phyloP scores from a whole-genome alignment of 768 basidiomycete genomes.

The Suillus decipiens region DNA sequence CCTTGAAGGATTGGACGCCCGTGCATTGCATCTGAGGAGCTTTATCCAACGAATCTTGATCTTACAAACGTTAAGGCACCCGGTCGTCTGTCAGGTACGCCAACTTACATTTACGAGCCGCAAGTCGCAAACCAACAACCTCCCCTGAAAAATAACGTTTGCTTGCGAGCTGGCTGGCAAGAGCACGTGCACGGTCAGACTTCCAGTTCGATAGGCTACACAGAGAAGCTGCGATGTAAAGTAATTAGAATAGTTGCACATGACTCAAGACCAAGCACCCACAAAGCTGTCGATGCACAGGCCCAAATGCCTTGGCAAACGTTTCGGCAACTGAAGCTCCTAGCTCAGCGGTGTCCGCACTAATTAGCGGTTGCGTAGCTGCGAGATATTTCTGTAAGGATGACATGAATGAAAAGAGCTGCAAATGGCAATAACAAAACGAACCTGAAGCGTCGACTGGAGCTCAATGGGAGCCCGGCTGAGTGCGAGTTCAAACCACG shows the following conservation, averaged over 20 bases:
- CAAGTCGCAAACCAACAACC: constrained; percentile 75
- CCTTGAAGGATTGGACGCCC: constrained; percentile 67
- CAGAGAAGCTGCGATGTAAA: constrained; percentile 47
- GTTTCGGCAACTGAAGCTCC: constrained; percentile 89
- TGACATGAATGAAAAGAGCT: constrained; percentile 5
- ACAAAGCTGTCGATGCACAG: constrained; percentile 77
- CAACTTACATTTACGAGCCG: constrained; percentile 61
- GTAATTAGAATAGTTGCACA: constrained; percentile 7
- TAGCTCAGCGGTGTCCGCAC: constrained; percentile 81
- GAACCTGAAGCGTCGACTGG: constrained; percentile 88
- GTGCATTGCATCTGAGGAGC: constrained; percentile 59
- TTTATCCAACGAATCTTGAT: constrained; percentile 59
- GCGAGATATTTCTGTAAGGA: constrained; percentile 82
- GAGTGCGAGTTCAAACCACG: constrained; percentile 87
- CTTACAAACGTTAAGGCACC: constrained; percentile 35
- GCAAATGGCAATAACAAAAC: constrained; percentile 15
- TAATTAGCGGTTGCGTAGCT: constrained; percentile 64
- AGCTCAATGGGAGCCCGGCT: constrained; percentile 89
- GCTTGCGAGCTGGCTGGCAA: constrained; percentile 84
- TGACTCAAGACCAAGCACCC: constrained; percentile 25
- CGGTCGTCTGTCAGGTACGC: not conserved
- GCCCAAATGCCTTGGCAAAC: constrained; percentile 80
- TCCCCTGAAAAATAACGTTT: constrained; percentile 93
- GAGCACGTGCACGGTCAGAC: constrained; percentile 77
- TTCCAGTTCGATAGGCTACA: constrained; percentile 60